Evolutionary conservation across 2,329 filamentous ascomycete species (phyloP), one percentile per base, ranked within the genome.

Genomic region (Cryphonectria nitschkei): DNA sequence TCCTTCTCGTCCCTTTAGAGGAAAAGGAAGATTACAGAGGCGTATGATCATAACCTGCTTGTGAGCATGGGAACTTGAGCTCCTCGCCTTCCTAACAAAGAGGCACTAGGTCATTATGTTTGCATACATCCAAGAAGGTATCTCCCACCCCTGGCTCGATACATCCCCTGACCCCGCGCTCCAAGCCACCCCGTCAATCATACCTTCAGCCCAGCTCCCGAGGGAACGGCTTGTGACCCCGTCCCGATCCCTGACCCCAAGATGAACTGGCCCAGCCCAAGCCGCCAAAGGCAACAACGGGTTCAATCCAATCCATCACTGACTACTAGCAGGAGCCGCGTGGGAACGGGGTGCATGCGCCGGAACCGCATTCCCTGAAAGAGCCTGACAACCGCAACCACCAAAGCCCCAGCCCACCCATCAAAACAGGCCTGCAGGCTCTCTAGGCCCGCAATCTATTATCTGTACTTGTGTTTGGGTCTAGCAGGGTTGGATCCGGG

Each of bases 401-500:
- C 46, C n/a, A n/a, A n/a, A 29, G n/a, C n/a, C 1, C n/a, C 11
- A 26, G 26, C 26, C 54, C 29, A 29, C 4, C 52, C 52, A 14
- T 5, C 19, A 22, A 50, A n/a, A 22, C 22, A 6, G 19, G 46
- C 46, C 7, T 50, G 46, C 9, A n/a, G 46, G 43, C 19, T n/a
- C 6, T 50, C 3, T 50, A 50, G 46, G 46, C 19, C 46, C 9
- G 46, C 22, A 50, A n/a, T 19, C 22, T 11, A 50, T 6, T 11
- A 50, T 50, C 46, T 58, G 29, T 6, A 29, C 6, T 34, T 5
- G 54, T 19, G 41, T 26, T 34, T 2, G 43, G 29, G 41, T 32
- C 52, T 68, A 54, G 66, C 69, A 58, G 58, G 32, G 58, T 52
- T 62, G 39, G 68, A 72, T 67, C 65, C 11, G 65, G 69, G 66